Base-by-base conservation (phyloP, 2,329 filamentous ascomycete genomes). In the Tolypocladium tropicale region DNA sequence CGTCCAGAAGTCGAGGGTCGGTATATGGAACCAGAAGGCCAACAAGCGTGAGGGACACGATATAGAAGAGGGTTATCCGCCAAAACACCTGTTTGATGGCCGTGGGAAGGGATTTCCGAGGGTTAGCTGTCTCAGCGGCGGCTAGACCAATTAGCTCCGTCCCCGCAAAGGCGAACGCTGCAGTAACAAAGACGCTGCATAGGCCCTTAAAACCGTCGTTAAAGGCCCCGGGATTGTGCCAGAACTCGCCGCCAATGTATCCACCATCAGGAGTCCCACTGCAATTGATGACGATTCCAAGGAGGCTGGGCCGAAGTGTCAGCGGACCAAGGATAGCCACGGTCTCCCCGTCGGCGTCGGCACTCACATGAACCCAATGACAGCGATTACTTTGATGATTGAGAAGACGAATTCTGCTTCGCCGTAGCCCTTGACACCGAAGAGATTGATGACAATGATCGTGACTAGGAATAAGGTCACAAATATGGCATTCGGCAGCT, bases 71-170 rank as follows among this genome's bases (percentile, higher is more conserved):
- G 4, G 85, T 83, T 66, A 96, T 95, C 65, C 92, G 86, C 91
- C 92, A 96, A 71, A 96, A 96, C 25, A 96, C 90, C 69, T 95
- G 91, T 74, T 95, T 95, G 64, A 95, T 84, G 12, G 92, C 92
- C 0, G 85, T 90, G 0, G 92, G 92, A 0, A 96, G 78, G 1
- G 87, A 89, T 67, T 94, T 89, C 57, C 86, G 80, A 2, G 88
- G 88, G 65, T 90, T 90, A 18, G 80, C 83, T 1, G 88, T 88
- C 68, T 92, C 88, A 32, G 88, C 88, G 1, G 88, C 88, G 4
- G 88, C 86, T 14, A 92, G 80, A 55, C 88, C 88, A 52, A 90
- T 85, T 11, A 90, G 77, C 67, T 91, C 88, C 1, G 86, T 90
- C 10, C 88, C 88, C 1, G 85, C 82, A 63, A 90, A 91, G 57